Evolutionary conservation across 257 asterid genomes (phyloP).

Genomic region (Cordia subcordata): DNA sequence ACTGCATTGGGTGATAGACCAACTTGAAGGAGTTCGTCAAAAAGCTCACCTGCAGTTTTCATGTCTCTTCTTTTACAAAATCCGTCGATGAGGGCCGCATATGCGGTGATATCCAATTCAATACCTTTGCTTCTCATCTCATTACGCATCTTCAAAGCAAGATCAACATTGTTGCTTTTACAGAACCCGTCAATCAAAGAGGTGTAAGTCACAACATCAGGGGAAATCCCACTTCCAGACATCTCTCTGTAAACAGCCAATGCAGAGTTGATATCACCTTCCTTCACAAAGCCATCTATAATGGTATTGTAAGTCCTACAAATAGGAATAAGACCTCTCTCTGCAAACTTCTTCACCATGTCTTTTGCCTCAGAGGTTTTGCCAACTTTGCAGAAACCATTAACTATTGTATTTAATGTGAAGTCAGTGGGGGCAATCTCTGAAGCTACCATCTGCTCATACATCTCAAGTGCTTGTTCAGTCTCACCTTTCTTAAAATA

Average conservation of each 20-base stretch:
- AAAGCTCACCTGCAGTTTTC: slow-evolving; percentile 54
- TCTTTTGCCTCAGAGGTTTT: slow-evolving; percentile 43
- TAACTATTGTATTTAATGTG: slow-evolving; percentile 48
- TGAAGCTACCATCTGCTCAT: slow-evolving; percentile 50
- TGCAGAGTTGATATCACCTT: slow-evolving; percentile 46
- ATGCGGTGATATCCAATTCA: slow-evolving; percentile 58
- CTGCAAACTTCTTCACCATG: slow-evolving; percentile 39
- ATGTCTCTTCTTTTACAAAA: slow-evolving; percentile 75
- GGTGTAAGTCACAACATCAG: slow-evolving; percentile 67
- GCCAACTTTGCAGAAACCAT: slow-evolving; percentile 66
- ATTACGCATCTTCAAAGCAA: slow-evolving; percentile 42
- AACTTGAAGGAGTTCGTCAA: slow-evolving; percentile 51
- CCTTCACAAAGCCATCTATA: slow-evolving; percentile 71
- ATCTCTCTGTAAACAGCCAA: slow-evolving; percentile 54
- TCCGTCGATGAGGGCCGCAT: slow-evolving; percentile 57
- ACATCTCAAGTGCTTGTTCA: slow-evolving; percentile 48
- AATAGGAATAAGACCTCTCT: slow-evolving; percentile 42
- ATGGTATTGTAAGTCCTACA: slow-evolving; percentile 66
- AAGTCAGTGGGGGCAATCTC: slow-evolving; percentile 53
- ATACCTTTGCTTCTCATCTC: slow-evolving; percentile 67
- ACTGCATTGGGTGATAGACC: slow-evolving; percentile 61
- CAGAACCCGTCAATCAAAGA: slow-evolving; percentile 64
- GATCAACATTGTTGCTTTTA: slow-evolving; percentile 38
- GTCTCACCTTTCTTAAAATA: slow-evolving; percentile 51
- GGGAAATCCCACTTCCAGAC: slow-evolving; percentile 39